Conservation (phyloP, 495 filamentous ascomycete species). For the Aspergillus nidulans region DNA sequence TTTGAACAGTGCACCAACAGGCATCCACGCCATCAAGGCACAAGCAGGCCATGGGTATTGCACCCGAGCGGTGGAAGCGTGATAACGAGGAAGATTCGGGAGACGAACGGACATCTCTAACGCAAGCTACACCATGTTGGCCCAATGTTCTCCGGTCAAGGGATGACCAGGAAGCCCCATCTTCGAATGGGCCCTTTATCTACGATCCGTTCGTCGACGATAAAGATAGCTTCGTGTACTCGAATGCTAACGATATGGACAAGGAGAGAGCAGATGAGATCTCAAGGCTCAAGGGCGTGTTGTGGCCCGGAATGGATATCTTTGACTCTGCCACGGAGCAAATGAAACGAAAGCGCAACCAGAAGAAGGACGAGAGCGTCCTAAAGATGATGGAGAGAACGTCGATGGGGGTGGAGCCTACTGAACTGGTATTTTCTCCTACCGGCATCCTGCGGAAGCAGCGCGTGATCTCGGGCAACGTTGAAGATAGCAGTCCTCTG, state of each 20-base stretch:
- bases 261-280: slow-evolving; percentile 39
- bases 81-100: slow-evolving; percentile 5
- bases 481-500: slow-evolving; percentile 47
- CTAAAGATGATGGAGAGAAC: slow-evolving; percentile 65
- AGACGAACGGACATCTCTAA: slow-evolving; percentile 7
- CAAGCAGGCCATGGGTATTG: not conserved
- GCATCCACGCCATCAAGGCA: not conserved
- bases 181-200: not conserved
- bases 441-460: slow-evolving; percentile 52
- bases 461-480: slow-evolving; percentile 52
- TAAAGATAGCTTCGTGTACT: slow-evolving; percentile 11
- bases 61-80: slow-evolving; percentile 14
- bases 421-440: slow-evolving; percentile 63
- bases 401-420: slow-evolving; percentile 63
- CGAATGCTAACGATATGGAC: slow-evolving; percentile 16
- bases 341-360: slow-evolving; percentile 77
- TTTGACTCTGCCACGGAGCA: slow-evolving; percentile 80
- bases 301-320: slow-evolving; percentile 81
- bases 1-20: not conserved
- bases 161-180: not conserved
- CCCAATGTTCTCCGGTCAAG: not conserved
- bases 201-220: slow-evolving; percentile 24
- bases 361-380: slow-evolving; percentile 73
- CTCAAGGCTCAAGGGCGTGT: slow-evolving; percentile 63
- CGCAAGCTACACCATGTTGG: slow-evolving; percentile 24